Evolutionary conservation across 2,329 filamentous ascomycete species (phyloP), one percentile per base, ranked within the genome.

Genomic region (Ophiosphaerella narmari): DNA sequence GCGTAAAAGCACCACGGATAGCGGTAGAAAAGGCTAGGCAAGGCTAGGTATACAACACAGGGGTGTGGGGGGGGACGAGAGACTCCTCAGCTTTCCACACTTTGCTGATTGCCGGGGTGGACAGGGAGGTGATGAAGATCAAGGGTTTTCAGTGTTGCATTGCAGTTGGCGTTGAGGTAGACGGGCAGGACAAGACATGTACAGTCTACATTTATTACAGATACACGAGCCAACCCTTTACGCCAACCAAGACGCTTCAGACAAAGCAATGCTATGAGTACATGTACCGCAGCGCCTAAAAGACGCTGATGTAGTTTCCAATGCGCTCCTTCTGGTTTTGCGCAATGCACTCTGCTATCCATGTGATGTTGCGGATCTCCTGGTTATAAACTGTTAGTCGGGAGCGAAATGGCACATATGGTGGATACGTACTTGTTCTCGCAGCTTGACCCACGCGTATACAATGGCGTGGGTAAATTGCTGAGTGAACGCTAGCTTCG

Each of bases 281-380:
- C 57, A 63, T 35, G 54, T 35, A 52, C 43, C 49, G 53, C 39
- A 21, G 50, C 23, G 48, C 52, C 63, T 54, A 69, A 48, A 99
- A 96, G 55, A 97, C 94, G 77, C 91, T 96, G 74, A 99, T 99
- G 77, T 96, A 99, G 78, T 97, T 99, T 65, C 90, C 89, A 73
- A 99, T 97, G 72, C 94, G 86, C 76, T 99, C 94, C 80, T 99
- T 99, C 78, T 99, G 94, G 80, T 96, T 97, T 78, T 99, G 94
- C 48, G 94, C 94, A 83, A 99, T 99, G 78, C 94, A 99, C 77
- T 99, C 94, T 18, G 94, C 89, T 75, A 99, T 99, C 94, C 94
- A 99, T 43, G 94, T 97, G 70, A 99, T 96, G 77, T 99, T 99
- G 60, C 94, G 89, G 67, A 97, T 97, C 88, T 99, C 94, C 92